Conservation (phyloP, 2,329 filamentous ascomycete genomes). For the Periconia macrospinosa region DNA sequence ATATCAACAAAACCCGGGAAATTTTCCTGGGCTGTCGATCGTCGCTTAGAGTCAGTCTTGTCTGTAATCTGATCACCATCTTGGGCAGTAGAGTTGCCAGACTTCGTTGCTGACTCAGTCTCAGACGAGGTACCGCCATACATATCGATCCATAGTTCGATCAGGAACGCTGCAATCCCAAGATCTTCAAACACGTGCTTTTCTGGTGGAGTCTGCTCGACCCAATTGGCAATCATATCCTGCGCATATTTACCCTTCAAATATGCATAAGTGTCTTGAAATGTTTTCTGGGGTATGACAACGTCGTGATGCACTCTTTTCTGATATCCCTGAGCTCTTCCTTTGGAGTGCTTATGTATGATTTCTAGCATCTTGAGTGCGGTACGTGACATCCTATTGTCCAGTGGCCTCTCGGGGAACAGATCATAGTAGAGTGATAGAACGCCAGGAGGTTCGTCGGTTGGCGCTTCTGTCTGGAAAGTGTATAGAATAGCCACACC, state of each 20-base stretch:
- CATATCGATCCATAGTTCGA: constrained; percentile 88
- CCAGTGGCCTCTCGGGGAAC: constrained; percentile 44
- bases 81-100: background rate
- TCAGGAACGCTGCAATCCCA: constrained; percentile 85
- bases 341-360: constrained; percentile 73
- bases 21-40: constrained; percentile 12
- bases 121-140: constrained; percentile 53
- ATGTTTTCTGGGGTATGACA: constrained; percentile 71
- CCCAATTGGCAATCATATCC: constrained; percentile 73
- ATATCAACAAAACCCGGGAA: constrained; percentile 96
- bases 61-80: background rate
- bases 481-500: constrained; percentile 77
- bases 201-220: constrained; percentile 79
- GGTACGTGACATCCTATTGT: constrained; percentile 64
- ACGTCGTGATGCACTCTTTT: constrained; percentile 85
- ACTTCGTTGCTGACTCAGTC: constrained; percentile 4
- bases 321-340: constrained; percentile 66
- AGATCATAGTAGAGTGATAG: constrained; percentile 57
- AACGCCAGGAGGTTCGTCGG: constrained; percentile 28
- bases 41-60: background rate
- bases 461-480: constrained; percentile 51
- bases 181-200: constrained; percentile 98
- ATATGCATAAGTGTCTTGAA: constrained; percentile 80
- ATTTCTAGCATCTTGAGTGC: constrained; percentile 69
- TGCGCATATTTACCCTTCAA: constrained; percentile 81